These are phyloP conservation scores for Adenanthera pavonina DNA, from an alignment of 306 rosid genomes.

Conservation along the genomic window DNA sequence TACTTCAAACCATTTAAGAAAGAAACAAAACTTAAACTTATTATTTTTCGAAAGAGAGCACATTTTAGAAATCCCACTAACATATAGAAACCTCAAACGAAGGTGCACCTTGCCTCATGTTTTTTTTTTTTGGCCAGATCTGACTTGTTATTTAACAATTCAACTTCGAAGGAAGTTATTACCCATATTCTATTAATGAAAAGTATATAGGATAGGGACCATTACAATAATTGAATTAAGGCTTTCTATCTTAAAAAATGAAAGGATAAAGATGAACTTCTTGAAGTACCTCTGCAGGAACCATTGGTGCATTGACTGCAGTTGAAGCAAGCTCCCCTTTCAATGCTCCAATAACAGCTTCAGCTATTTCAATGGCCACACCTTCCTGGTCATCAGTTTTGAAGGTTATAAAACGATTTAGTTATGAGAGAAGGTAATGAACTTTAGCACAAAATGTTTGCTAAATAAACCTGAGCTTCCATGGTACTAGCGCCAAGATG, in stretches of 20 bases:
- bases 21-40: neutral
- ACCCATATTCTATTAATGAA: neutral
- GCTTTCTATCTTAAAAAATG: neutral
- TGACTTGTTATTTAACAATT: too few species aligned
- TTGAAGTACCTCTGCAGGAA: slow-evolving; percentile 85
- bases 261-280: neutral
- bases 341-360: slow-evolving; percentile 95
- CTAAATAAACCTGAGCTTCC: slow-evolving; percentile 86
- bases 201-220: neutral
- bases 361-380: slow-evolving; percentile 97
- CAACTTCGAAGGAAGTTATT: too few species aligned
- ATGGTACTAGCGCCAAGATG: slow-evolving; percentile 97
- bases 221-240: neutral
- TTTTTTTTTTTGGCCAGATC: neutral
- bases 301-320: slow-evolving; percentile 99
- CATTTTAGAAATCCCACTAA: slow-evolving; percentile 9
- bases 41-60: neutral
- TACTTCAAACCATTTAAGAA: slow-evolving; percentile 6
- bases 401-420: slow-evolving; percentile 22
- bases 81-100: neutral
- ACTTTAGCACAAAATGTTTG: neutral
- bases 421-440: neutral
- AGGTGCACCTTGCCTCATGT: neutral
- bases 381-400: slow-evolving; percentile 76
- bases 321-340: slow-evolving; percentile 97